Evolutionary conservation across 495 filamentous ascomycete genomes (phyloP).

Genomic region (Penicillium macrosclerotiorum): DNA sequence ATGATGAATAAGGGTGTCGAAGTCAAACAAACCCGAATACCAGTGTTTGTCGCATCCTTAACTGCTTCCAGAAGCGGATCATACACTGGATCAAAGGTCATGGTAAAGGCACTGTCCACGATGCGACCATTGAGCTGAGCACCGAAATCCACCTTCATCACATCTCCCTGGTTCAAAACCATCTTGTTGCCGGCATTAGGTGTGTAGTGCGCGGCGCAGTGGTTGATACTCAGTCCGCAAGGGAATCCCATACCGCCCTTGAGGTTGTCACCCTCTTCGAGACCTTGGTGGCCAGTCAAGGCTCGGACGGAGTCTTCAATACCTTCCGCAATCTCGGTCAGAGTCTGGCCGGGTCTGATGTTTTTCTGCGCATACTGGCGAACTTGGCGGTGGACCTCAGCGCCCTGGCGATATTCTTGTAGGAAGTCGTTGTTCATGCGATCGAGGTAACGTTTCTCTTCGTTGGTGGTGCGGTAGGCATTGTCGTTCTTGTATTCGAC

Average conservation of each 20-base stretch:
- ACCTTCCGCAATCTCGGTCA: slow-evolving; percentile 58
- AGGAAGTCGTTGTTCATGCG: slow-evolving; percentile 82
- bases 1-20: not conserved
- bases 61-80: slow-evolving; percentile 60
- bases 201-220: slow-evolving; percentile 61
- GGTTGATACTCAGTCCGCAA: slow-evolving; percentile 58
- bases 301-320: slow-evolving; percentile 62
- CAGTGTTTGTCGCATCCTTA: slow-evolving; percentile 63
- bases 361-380: slow-evolving; percentile 55
- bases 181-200: slow-evolving; percentile 63
- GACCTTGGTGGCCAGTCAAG: slow-evolving; percentile 53
- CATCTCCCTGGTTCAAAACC: slow-evolving; percentile 54
- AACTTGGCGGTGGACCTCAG: slow-evolving; percentile 71
- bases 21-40: slow-evolving; percentile 48
- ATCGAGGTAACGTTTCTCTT: slow-evolving; percentile 85
- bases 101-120: slow-evolving; percentile 63
- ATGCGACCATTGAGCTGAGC: slow-evolving; percentile 65
- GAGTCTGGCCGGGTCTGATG: slow-evolving; percentile 54
- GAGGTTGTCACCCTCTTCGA: slow-evolving; percentile 57
- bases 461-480: slow-evolving; percentile 74
- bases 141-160: slow-evolving; percentile 69
- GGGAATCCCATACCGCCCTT: slow-evolving; percentile 63
- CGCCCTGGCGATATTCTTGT: slow-evolving; percentile 80
- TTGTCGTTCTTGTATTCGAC: slow-evolving; percentile 76
- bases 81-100: slow-evolving; percentile 60